A percentile compares a stretch with the other conserved stretches of the same genome.
Conservation (phyloP, 176 grass and related monocot genomes). For the Phragmites australis region DNA sequence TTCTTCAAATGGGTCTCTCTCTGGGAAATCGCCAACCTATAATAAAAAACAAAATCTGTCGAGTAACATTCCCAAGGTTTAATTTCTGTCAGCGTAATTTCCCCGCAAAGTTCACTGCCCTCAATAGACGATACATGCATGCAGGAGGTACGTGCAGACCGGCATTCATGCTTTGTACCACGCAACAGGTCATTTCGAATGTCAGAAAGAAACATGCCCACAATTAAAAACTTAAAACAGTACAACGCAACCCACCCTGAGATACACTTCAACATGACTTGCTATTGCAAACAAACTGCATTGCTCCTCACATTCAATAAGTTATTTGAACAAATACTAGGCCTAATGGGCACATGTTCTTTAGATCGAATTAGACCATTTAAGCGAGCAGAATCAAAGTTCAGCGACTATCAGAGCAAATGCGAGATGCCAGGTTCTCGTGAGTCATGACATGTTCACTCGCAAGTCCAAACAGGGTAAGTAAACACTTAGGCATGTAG, state of each 20-base stretch:
- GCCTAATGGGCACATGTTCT: neutral
- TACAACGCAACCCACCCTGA: neutral
- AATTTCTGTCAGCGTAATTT: neutral
- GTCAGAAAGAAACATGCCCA: neutral
- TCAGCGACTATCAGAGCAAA: neutral
- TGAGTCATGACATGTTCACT: neutral
- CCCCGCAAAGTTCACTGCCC: neutral
- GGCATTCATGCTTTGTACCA: neutral
- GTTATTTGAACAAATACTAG: neutral
- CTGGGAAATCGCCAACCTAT: slow-evolving; percentile 82
- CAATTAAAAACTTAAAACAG: neutral
- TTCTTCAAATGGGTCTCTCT: slow-evolving; percentile 93
- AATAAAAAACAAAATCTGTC: neutral
- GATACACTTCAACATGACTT: neutral
- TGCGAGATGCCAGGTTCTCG: neutral
- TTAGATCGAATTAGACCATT: neutral
- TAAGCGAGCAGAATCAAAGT: neutral
- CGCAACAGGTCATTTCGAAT: neutral
- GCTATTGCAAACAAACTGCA: neutral
- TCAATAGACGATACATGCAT: neutral
- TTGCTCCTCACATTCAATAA: neutral
- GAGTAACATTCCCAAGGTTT: neutral
- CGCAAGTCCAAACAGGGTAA: neutral
- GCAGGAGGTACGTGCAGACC: neutral
- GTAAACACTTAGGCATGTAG: neutral